Evolutionary conservation across 2,329 filamentous ascomycete genomes (phyloP), one percentile per base, ranked within the genome.

Genomic region (Fusarium phyllophilum): DNA sequence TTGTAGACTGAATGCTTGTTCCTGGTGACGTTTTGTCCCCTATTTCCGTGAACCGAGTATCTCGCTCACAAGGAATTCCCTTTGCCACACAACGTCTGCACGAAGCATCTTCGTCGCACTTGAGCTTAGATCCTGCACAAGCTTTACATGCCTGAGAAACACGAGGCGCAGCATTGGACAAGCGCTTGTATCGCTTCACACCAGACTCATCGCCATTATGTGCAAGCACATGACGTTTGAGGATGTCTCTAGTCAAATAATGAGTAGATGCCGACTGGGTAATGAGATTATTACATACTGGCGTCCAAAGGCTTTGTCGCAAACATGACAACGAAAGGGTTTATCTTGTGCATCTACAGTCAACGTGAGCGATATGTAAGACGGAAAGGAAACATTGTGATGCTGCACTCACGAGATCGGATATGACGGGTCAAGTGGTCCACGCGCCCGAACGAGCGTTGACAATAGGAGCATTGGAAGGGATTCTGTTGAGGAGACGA

Each of bases 341-440:
- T 60, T 60, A n/a, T 60, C 57, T 33, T 60, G 57, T 0, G 48
- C 44, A 29, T 60, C 57, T 60, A 4, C 2, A 26, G 4, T 18
- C 6, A 8, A 2, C 1, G 34, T 60, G 8, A 51, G n/a, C n/a
- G n/a, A n/a, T n/a, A n/a, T n/a, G n/a, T n/a, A n/a, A n/a, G n/a
- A n/a, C n/a, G n/a, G n/a, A n/a, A n/a, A n/a, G n/a, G n/a, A n/a
- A n/a, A n/a, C n/a, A n/a, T n/a, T n/a, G n/a, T n/a, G n/a, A n/a
- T n/a, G n/a, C n/a, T n/a, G n/a, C n/a, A n/a, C n/a, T n/a, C n/a
- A 60, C 57, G 57, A 52, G 57, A 60, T 41, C 57, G 45, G 9
- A 60, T 60, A n/a, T 60, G 57, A 12, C 57, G 57, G 8, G 57
- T 60, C 18, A 60, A 48, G 15, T 60, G 57, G 34, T 60, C 57